These are phyloP conservation scores for Alternaria consortialis DNA, from an alignment of 2,329 filamentous ascomycete species.

Conservation along the genomic window DNA sequence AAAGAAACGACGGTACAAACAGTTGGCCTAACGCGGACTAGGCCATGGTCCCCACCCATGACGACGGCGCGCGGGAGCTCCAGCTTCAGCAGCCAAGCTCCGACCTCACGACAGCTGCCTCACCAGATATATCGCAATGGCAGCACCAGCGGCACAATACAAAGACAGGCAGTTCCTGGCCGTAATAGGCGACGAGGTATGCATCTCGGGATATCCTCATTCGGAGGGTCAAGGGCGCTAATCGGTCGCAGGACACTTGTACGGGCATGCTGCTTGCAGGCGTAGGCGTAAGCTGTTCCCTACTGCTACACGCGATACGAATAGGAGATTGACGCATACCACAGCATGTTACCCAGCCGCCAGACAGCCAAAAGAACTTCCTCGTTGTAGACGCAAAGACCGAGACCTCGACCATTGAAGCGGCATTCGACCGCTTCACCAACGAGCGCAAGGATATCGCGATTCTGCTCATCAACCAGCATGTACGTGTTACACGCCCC, in stretches of 20 bases:
- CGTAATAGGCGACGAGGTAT: slow-evolving; percentile 95
- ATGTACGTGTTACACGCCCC: slow-evolving; percentile 65
- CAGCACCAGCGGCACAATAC: slow-evolving; percentile 66
- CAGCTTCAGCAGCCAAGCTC: slow-evolving; percentile 27
- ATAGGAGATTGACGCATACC: slow-evolving; percentile 9
- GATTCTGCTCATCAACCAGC: slow-evolving; percentile 96
- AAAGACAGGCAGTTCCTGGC: slow-evolving; percentile 94
- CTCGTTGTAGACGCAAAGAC: slow-evolving; percentile 96
- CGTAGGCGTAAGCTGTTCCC: slow-evolving; percentile 75
- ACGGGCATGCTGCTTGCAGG: slow-evolving; percentile 94
- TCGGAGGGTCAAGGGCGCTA: slow-evolving; percentile 17
- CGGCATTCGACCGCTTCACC: slow-evolving; percentile 89
- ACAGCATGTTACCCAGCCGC: slow-evolving; percentile 88
- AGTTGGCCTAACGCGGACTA: slow-evolving; percentile 35
- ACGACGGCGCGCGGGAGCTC: slow-evolving; percentile 27
- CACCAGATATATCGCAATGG: slow-evolving; percentile 58
- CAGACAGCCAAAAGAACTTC: slow-evolving; percentile 96
- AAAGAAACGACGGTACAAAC: slow-evolving; percentile 25
- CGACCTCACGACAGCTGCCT: slow-evolving; percentile 30
- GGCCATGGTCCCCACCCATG: slow-evolving; percentile 34
- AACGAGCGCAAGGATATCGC: slow-evolving; percentile 94
- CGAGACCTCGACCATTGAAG: slow-evolving; percentile 85
- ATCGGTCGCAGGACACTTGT: slow-evolving; percentile 78
- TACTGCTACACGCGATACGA: not conserved
- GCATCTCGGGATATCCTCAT: not conserved